These are phyloP conservation scores for Serendipita sp. DNA, from an alignment of 768 basidiomycete species.

Conservation along the genomic window DNA sequence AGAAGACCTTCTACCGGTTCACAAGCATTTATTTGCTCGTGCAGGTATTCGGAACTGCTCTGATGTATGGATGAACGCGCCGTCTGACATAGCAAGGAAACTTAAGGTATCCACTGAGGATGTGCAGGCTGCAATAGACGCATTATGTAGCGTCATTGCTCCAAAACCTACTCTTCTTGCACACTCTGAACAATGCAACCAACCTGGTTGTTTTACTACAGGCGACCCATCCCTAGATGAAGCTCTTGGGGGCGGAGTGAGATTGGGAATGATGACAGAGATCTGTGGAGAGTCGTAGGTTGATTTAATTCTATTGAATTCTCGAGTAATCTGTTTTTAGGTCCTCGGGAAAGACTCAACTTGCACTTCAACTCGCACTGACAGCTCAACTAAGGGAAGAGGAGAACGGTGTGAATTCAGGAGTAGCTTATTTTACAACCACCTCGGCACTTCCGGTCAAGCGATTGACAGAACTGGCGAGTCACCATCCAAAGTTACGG, in stretches of 20 bases:
- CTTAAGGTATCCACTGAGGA: slow-evolving; percentile 37
- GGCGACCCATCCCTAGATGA: slow-evolving; percentile 57
- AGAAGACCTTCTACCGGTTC: background rate
- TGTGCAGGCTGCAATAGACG: slow-evolving; percentile 32
- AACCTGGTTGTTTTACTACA: slow-evolving; percentile 42
- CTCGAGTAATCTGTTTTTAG: slow-evolving; percentile 25
- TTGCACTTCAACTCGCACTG: slow-evolving; percentile 71
- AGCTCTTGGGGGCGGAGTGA: slow-evolving; percentile 62
- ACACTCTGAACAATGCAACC: slow-evolving; percentile 19
- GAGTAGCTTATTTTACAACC: slow-evolving; percentile 63
- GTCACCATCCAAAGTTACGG: background rate
- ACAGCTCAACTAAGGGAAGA: slow-evolving; percentile 50
- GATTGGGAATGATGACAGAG: slow-evolving; percentile 72
- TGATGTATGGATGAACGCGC: slow-evolving; percentile 4
- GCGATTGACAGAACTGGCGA: background rate
- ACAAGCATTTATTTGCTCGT: background rate
- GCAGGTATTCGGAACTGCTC: background rate
- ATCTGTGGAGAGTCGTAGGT: slow-evolving; percentile 74
- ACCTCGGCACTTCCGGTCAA: slow-evolving; percentile 45
- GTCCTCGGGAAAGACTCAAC: slow-evolving; percentile 86
- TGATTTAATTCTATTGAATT: background rate
- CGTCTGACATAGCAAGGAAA: slow-evolving; percentile 37
- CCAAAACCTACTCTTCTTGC: slow-evolving; percentile 27
- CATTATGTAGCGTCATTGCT: slow-evolving; percentile 29
- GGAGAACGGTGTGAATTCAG: slow-evolving; percentile 44